Evolutionary conservation across 371 early-diverging fungal species (phyloP).

Genomic region (Zychaea mexicana): DNA sequence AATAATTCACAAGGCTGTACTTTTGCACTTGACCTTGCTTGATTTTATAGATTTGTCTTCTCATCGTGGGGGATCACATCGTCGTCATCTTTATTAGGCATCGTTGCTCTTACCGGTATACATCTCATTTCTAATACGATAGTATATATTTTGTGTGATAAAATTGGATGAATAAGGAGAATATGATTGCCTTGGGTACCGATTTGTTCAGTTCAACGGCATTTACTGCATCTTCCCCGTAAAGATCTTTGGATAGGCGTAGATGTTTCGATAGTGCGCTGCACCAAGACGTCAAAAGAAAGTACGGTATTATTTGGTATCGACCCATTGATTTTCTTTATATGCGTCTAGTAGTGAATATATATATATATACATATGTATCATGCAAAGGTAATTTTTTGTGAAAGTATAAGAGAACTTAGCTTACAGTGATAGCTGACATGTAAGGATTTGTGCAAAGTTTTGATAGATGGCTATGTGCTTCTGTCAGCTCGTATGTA

Average conservation of each 20-base stretch:
- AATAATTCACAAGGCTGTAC: conserved; percentile 1
- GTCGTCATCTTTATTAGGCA: neutral
- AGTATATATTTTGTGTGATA: neutral
- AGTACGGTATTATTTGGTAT: neutral
- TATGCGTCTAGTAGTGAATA: neutral
- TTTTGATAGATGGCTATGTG: neutral
- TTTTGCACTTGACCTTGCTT: neutral
- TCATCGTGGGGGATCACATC: neutral
- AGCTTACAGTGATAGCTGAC: neutral
- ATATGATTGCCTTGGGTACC: neutral
- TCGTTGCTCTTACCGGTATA: neutral
- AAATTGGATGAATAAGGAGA: neutral
- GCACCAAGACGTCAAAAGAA: neutral
- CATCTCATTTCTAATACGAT: neutral
- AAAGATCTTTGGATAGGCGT: neutral
- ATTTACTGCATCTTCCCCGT: neutral
- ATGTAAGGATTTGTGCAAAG: neutral
- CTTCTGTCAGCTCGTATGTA: neutral
- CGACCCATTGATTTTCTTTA: neutral
- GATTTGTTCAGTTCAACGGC: neutral
- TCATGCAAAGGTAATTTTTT: neutral
- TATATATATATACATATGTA: neutral
- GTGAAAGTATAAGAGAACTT: neutral
- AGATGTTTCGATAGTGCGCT: neutral
- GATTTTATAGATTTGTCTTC: neutral